These are phyloP conservation scores for Paramecium sonneborni DNA, from an alignment of 73 alveolate genomes.

Conservation along the genomic window DNA sequence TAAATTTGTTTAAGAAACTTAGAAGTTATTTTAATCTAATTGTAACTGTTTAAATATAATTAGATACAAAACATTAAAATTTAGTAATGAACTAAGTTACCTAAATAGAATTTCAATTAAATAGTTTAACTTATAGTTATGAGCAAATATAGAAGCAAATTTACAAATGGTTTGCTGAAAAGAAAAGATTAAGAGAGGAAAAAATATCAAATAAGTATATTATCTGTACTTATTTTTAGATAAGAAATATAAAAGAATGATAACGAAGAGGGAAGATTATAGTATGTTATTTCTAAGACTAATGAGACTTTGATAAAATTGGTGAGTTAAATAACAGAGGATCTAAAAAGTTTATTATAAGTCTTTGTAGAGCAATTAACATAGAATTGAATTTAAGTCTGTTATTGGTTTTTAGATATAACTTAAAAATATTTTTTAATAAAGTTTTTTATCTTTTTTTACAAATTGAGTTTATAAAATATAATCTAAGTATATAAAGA, in stretches of 20 bases:
- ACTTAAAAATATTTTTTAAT: no score
- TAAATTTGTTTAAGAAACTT: background rate
- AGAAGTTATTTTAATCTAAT: background rate
- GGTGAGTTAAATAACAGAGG: background rate
- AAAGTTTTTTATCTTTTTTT: no score
- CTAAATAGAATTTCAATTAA: background rate
- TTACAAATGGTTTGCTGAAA: constrained; percentile 11
- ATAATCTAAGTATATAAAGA: no score
- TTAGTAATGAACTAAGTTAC: background rate
- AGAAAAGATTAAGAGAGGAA: background rate
- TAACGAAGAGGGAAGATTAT: background rate
- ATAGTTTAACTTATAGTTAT: background rate
- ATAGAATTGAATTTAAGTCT: background rate
- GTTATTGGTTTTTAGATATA: no score
- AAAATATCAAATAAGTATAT: background rate
- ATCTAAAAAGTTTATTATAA: background rate
- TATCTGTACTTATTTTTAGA: background rate
- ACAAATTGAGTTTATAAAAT: no score
- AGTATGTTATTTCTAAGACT: background rate
- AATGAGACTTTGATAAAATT: background rate
- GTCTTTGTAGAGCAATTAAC: background rate
- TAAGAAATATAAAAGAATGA: background rate
- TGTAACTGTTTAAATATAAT: background rate
- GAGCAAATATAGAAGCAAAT: background rate
- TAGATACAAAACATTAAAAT: background rate